A percentile compares a stretch with the other conserved stretches of the same genome.
Evolutionary conservation across 345 rosid species (phyloP).

Genomic region (Leavenworthia alabamica): DNA sequence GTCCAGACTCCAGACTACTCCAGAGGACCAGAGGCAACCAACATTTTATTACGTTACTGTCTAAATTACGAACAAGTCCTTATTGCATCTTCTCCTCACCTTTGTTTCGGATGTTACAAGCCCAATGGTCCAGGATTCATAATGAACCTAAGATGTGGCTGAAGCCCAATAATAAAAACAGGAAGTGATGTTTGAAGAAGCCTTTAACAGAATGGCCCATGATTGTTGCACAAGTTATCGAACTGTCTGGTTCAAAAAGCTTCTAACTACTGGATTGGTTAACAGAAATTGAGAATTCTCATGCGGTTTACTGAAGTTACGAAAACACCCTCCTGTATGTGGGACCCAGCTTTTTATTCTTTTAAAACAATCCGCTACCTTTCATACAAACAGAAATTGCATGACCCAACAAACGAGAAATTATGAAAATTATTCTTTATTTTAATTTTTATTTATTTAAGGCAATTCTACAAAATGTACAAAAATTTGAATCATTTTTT

Average conservation of each 20-base stretch:
- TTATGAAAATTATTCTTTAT: not conserved
- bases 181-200: too few species aligned
- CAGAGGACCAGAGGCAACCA: too few species aligned
- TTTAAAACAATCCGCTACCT: slow-evolving; percentile 19
- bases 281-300: not conserved
- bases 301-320: not conserved
- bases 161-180: too few species aligned
- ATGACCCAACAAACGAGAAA: slow-evolving; percentile 25
- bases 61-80: not conserved
- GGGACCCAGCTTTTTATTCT: slow-evolving; percentile 20
- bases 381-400: slow-evolving; percentile 15
- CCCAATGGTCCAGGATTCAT: too few species aligned
- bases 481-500: not conserved
- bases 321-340: not conserved
- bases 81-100: not conserved
- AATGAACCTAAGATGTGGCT: too few species aligned
- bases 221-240: too few species aligned
- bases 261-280: not conserved
- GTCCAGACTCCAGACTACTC: too few species aligned
- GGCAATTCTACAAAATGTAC: too few species aligned
- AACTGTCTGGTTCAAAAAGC: too few species aligned
- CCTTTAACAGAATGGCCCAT: too few species aligned
- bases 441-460: not conserved
- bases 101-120: not conserved
- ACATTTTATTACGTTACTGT: too few species aligned